Base-by-base conservation (phyloP, 1,284 basidiomycete species). In the Lignosus rhinocerotis region DNA sequence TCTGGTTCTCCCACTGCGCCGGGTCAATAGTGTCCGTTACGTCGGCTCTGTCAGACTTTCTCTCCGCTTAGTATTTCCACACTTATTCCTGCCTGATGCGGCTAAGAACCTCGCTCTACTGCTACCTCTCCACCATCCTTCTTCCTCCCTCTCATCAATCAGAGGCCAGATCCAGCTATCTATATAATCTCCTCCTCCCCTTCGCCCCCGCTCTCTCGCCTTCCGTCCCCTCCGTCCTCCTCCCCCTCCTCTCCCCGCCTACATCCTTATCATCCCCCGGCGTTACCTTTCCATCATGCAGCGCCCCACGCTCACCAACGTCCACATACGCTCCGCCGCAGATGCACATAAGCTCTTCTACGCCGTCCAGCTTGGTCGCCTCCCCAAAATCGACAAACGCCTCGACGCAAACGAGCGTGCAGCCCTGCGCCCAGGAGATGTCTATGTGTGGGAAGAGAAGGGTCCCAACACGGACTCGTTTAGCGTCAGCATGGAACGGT, bases 271-370 rank as follows among this genome's bases (percentile, higher is more conserved):
- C 62, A 33, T 49, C 21, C 34, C 54, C 30, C 49, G 34, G 47
- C 53, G 47, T 53, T 45, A n/a, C 60, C 55, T 65, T 53, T 44
- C 17, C 60, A 57, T 65, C 52, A 73, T 73, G 70, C 74, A 77
- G 68, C 69, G 63, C 33, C 75, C 76, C 58, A 76, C 75, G 50
- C 74, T 74, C 69, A 66, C 69, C 33, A 69, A 73, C 63, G 70
- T 76, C 62, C 75, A 74, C 69, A 75, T 77, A 65, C 74, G 76
- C 63, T 72, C 73, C 59, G 71, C 72, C 38, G 63, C 67, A 58
- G 77, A 78, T 58, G 77, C 76, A 16, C 76, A 78, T 68, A 74
- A 74, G 66, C 73, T 78, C 65, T 78, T 78, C 69, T 75, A 76
- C 64, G 76, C 76, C 55, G 75, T 76, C 53, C 71, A 74, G 57